Evolutionary conservation across 2,329 filamentous ascomycete genomes (phyloP).

Genomic region (Pseudophaeomoniella oleicola): DNA sequence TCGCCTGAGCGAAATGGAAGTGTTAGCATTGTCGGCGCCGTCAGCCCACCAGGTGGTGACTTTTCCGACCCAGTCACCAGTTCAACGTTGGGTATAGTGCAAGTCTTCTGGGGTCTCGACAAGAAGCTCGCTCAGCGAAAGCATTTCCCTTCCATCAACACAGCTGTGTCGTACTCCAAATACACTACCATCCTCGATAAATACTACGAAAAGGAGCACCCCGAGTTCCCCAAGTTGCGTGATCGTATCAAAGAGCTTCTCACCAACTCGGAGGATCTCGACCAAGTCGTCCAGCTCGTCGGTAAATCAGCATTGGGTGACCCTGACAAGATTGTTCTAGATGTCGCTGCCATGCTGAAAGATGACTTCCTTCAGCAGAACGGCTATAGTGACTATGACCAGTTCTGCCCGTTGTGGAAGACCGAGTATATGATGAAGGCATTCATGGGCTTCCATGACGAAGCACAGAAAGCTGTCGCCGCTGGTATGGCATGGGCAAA

Average conservation of each 20-base stretch:
- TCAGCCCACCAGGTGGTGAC: conserved; percentile 94
- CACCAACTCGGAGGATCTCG: conserved; percentile 88
- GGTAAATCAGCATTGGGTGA: conserved; percentile 95
- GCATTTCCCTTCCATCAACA: conserved; percentile 99
- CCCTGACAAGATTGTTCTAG: conserved; percentile 94
- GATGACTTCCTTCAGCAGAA: conserved; percentile 99
- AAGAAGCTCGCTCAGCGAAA: conserved; percentile 99
- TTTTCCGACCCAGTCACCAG: conserved; percentile 97
- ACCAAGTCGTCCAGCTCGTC: conserved; percentile 96
- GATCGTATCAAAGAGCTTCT: conserved; percentile 89
- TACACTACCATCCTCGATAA: conserved; percentile 80
- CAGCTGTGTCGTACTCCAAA: conserved; percentile 86
- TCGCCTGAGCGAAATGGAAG: conserved; percentile 79
- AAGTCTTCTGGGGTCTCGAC: conserved; percentile 99
- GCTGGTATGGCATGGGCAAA: conserved; percentile 88
- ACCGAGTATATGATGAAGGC: conserved; percentile 99
- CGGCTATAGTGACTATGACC: conserved; percentile 96
- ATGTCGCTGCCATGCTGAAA: conserved; percentile 83
- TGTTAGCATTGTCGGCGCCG: conserved; percentile 94
- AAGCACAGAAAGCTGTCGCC: conserved; percentile 85
- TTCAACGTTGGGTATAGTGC: conserved; percentile 88
- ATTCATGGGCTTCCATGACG: conserved; percentile 96
- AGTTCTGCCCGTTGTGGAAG: conserved; percentile 99
- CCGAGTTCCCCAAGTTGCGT: conserved; percentile 84
- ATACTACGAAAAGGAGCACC: conserved; percentile 85